A percentile compares a stretch with the other conserved stretches of the same genome.
Conservation (phyloP, 2,329 filamentous ascomycete genomes). For the Monilinia laxa region DNA sequence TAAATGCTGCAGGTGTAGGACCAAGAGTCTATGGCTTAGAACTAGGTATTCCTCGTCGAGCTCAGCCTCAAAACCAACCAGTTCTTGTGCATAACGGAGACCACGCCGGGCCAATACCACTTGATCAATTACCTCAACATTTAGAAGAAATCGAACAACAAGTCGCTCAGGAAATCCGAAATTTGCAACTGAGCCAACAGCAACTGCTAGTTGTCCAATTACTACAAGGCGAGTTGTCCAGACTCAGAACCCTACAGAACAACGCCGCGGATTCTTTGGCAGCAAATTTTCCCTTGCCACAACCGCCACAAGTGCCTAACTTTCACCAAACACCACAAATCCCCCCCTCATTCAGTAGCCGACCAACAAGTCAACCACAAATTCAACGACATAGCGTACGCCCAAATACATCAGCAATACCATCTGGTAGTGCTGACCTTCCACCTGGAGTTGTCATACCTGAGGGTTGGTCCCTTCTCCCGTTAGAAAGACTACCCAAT, state of each 20-base stretch:
- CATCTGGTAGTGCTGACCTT: slow-evolving; percentile 59
- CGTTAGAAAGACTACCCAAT: slow-evolving; percentile 51
- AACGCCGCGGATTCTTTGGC: slow-evolving; percentile 31
- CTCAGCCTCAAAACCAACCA: slow-evolving; percentile 30
- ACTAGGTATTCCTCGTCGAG: slow-evolving; percentile 38
- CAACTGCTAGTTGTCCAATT: slow-evolving; percentile 68
- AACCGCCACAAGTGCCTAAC: slow-evolving; percentile 26
- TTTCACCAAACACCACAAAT: slow-evolving; percentile 14
- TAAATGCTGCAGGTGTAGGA: slow-evolving; percentile 33
- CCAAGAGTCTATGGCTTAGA: slow-evolving; percentile 41
- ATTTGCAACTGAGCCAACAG: slow-evolving; percentile 61
- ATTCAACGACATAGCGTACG: slow-evolving; percentile 49
- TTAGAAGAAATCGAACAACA: slow-evolving; percentile 67
- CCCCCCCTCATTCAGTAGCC: slow-evolving; percentile 10
- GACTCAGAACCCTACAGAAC: slow-evolving; percentile 51
- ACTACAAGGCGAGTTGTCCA: slow-evolving; percentile 65
- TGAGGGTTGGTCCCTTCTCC: slow-evolving; percentile 63
- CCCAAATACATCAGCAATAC: slow-evolving; percentile 52
- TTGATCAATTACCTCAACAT: slow-evolving; percentile 53
- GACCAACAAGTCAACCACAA: slow-evolving; percentile 23
- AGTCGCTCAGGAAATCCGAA: slow-evolving; percentile 64
- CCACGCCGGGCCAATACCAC: slow-evolving; percentile 17
- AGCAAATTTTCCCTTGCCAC: slow-evolving; percentile 36
- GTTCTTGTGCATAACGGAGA: neutral
- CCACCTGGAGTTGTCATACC: slow-evolving; percentile 65